Base-by-base conservation (phyloP, 2,329 filamentous ascomycete species). In the Diaporthe sp. region DNA sequence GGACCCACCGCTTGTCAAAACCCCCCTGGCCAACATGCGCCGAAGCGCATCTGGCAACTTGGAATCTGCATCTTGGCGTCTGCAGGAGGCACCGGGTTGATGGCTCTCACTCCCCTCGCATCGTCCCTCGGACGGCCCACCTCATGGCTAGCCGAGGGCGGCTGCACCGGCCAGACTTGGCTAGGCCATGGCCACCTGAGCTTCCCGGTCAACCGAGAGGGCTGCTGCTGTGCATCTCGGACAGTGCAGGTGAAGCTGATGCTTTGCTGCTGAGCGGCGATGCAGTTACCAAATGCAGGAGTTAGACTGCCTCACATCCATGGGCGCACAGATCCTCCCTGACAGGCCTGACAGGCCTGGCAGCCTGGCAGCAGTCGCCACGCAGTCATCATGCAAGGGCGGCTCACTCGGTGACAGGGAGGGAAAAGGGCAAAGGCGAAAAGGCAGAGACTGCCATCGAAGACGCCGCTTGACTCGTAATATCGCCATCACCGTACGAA, bases 61-160 rank as follows among this genome's bases (percentile, higher is more conserved):
- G 65, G 65, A 70, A 70, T 53, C 65, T 55, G 65, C 65, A 55
- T 70, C 65, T 70, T 70, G 65, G 65, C 65, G 65, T 42, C 65
- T 70, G 65, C 65, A 70, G 15, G 65, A 70, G 49, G 25, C 49
- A 28, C 65, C 65, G 65, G 65, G 65, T 70, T 51, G n/a, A 70
- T 28, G n/a, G 65, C 49, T 55, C 31, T 55, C 65, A n/a, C 6
- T 34, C 28, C 13, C 12, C 55, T n/a, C 61, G 61, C 42, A 22
- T 67, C 28, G 31, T 49, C 22, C 61, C 44, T 49, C 61, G 42
- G 31, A 31, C 25, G 13, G 31, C 13, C 46, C 34, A 53, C n/a
- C 15, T 37, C 31, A 25, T 51, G 44, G 46, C 62, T 10, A 51
- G 42, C 62, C 46, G 62, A 68, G 65, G 46, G 31, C 49, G 65